phyloP scores from a whole-genome alignment of 2,329 filamentous ascomycete genomes.

The Fusarium papillatum region DNA sequence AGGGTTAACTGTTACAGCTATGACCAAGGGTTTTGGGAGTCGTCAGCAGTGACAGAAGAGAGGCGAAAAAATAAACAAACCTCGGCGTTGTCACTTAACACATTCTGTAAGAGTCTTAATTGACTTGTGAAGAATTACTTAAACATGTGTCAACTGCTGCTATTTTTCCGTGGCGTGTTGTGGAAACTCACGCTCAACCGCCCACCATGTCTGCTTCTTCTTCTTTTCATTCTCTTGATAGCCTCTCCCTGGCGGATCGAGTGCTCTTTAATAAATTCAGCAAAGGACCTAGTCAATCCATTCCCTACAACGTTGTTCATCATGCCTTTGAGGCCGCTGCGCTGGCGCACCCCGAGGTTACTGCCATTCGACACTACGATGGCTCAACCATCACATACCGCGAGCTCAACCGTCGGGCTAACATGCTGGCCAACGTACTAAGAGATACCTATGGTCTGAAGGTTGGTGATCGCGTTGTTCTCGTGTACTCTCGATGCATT shows the following conservation, averaged over 20 bases:
- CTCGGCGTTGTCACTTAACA: not conserved
- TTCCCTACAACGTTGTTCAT: constrained; percentile 30
- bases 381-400: constrained; percentile 35
- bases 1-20: not conserved
- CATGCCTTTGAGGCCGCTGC: constrained; percentile 36
- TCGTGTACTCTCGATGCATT: constrained; percentile 35
- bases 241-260: constrained; percentile 28
- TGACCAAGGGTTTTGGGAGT: not conserved
- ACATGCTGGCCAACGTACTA: constrained; percentile 31
- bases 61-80: not conserved
- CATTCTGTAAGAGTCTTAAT: not conserved
- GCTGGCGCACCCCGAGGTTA: constrained; percentile 29
- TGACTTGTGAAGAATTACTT: not conserved
- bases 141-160: not conserved
- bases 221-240: constrained; percentile 28
- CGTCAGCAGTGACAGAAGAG: not conserved
- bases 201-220: constrained; percentile 23
- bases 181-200: not conserved
- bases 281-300: constrained; percentile 15
- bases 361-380: constrained; percentile 28
- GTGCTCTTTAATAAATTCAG: constrained; percentile 34
- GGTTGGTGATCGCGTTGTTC: constrained; percentile 32
- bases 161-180: not conserved
- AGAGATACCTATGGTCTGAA: constrained; percentile 17
- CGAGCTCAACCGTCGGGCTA: constrained; percentile 32